Evolutionary conservation across 2,329 filamentous ascomycete species (phyloP), one percentile per base, ranked within the genome.

Genomic region (Botryotinia narcissicola): DNA sequence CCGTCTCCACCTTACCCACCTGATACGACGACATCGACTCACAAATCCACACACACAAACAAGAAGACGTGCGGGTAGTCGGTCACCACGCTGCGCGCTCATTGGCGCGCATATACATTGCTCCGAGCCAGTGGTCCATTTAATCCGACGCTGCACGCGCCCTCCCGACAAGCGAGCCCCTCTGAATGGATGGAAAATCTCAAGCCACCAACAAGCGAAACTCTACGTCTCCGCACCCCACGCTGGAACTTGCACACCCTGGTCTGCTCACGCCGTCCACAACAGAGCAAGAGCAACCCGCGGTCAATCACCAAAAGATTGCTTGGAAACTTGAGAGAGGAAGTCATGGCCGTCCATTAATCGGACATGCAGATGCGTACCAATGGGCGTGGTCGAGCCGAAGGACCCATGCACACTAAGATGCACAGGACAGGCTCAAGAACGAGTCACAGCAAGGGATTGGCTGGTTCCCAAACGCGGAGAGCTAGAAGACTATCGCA

Each of bases 81-180:
- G n/a, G 9, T 29, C 35, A 35, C 40, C 22, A 14, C 10, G 12
- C 29, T 48, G 22, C 22, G 4, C 10, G 10, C 10, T 62, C 8
- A 74, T 74, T 74, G 73, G 73, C 32, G 73, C 73, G 73, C 70
- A 73, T 74, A 62, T 73, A 68, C 22, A 3, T 46, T 54, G 25
- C 25, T 14, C 54, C 69, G 14, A 35, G 16, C 54, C 5, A 57
- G 46, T 29, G 14, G 40, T 12, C n/a, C 9, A 25, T 32, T 12
- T 7, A 42, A 22, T 48, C 60, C 59, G 70, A 64, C 4, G 12
- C n/a, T 67, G 59, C 60, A 72, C 29, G 42, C 9, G 32, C 44
- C n/a, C 40, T 12, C 8, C 18, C 29, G 22, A 51, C 18, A 72
- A 72, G 70, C 70, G 70, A 72, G 60, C 16, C 62, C 7, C 16